Base-by-base conservation (phyloP, 768 basidiomycete species). In the Punctularia strigosozonata region DNA sequence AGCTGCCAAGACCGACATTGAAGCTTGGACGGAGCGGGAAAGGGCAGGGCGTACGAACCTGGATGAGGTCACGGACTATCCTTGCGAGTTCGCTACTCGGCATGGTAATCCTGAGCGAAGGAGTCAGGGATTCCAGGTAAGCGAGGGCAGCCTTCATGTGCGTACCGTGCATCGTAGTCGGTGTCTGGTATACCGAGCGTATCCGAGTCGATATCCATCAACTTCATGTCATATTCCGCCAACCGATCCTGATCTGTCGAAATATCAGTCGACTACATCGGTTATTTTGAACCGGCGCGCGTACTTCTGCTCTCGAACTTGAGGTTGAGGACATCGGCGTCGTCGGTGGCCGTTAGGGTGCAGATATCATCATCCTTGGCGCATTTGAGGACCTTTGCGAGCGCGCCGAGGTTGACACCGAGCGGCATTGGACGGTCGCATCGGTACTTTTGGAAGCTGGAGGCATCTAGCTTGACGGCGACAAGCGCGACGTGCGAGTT, bases 401-500 rank as follows among this genome's bases (percentile, higher is more conserved):
- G 69, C 19, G 85, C 85, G 32, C 68, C 73, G 25, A 98, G 69
- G 62, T 94, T 86, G 51, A 87, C 79, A 41, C 88, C 89, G 19
- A 92, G 71, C 0, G 86, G 84, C 73, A 98, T 87, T 24, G 92
- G 86, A 5, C 91, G 75, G 61, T 99, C 95, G 56, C 94, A 98
- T 47, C 95, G 81, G 61, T 82, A 99, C 38, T 70, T 66, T 50
- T 75, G 71, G 71, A 99, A 98, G 23, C 87, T 88, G 0, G 72
- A 64, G 1, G 77, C 73, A 28, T 80, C 64, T 22, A 99, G 73
- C 44, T 82, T 73, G 34, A 95, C 89, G 6, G 88, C 67, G 28
- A 99, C 94, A 48, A 98, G 84, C 1, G 94, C 95, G 52, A 99
- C 94, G 61, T 98, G 94, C 2, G 94, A 95, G 71, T 97, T 98